A percentile compares a stretch with the other conserved stretches of the same genome.
Conservation (phyloP, 768 basidiomycete species). For the Coprinopsis cinerea region DNA sequence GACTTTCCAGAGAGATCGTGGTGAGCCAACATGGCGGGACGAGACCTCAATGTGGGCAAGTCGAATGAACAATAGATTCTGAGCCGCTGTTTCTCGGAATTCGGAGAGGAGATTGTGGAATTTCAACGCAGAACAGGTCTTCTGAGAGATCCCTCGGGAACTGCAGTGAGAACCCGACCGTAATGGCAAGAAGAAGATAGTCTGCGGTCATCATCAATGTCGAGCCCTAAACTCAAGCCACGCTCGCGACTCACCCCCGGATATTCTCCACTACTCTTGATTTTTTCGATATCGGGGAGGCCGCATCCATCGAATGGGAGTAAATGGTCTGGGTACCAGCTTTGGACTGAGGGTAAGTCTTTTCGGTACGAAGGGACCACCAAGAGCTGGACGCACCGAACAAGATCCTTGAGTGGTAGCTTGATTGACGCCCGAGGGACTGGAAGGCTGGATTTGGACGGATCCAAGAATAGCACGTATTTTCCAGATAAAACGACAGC, state of each 20-base stretch:
- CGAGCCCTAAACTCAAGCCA: background rate
- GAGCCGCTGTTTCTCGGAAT: conserved; percentile 18
- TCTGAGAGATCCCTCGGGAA: conserved; percentile 18
- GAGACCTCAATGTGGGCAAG: conserved; percentile 8
- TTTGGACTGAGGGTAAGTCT: background rate
- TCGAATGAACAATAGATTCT: conserved; percentile 4
- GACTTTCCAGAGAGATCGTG: no score
- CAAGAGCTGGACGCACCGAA: background rate
- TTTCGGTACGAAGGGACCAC: background rate
- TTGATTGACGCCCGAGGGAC: conserved; percentile 24
- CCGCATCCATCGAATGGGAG: no score
- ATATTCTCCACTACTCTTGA: conserved; percentile 21
- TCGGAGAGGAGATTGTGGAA: conserved; percentile 24
- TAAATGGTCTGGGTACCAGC: background rate
- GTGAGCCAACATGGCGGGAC: background rate
- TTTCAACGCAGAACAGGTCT: conserved; percentile 17
- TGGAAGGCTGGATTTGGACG: conserved; percentile 37
- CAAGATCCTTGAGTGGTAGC: conserved; percentile 28
- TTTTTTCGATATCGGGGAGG: no score
- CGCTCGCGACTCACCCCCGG: conserved; percentile 30
- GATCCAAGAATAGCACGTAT: conserved; percentile 37
- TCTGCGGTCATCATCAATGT: conserved; percentile 14
- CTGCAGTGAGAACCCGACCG: conserved; percentile 22
- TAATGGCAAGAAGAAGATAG: conserved; percentile 40
- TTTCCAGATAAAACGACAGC: conserved; percentile 28